Conservation (phyloP, 2,329 filamentous ascomycete genomes). For the Diaporthe citrichinensis region DNA sequence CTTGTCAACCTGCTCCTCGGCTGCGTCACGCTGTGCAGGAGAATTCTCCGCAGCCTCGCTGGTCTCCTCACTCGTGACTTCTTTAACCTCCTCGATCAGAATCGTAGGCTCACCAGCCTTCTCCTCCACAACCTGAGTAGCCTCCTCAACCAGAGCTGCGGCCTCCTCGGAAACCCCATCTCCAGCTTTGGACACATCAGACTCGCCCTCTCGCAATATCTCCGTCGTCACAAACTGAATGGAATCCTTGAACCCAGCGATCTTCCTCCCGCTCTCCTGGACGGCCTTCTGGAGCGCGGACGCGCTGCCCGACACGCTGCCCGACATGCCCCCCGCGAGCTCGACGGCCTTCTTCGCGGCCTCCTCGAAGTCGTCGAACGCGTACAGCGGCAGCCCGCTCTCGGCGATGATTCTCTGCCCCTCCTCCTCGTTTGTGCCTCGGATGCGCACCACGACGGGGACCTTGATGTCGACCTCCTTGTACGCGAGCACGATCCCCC, state of each 20-base stretch:
- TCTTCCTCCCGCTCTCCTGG: neutral
- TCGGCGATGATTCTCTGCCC: conserved; percentile 79
- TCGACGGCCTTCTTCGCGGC: conserved; percentile 77
- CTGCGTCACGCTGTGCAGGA: neutral
- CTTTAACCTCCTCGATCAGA: neutral
- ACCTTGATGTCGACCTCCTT: conserved; percentile 75
- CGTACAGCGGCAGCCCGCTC: conserved; percentile 77
- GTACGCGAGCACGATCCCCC: conserved; percentile 81
- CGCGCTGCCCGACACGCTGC: neutral
- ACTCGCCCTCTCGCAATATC: neutral
- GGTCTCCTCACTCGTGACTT: neutral
- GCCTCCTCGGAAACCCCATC: neutral
- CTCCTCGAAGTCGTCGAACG: conserved; percentile 82
- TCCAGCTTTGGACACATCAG: neutral
- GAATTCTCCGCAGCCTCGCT: neutral
- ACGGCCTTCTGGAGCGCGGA: neutral
- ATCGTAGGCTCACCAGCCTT: neutral
- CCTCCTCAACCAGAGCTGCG: neutral
- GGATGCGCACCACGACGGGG: conserved; percentile 82
- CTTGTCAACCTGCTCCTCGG: neutral
- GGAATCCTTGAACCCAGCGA: conserved; percentile 5
- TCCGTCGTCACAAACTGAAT: neutral
- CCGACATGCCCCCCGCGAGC: conserved; percentile 40
- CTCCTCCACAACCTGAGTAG: neutral
- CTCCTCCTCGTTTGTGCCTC: conserved; percentile 80